These are phyloP conservation scores for Fremontodendron californicum DNA, from an alignment of 345 rosid genomes.

Conservation along the genomic window DNA sequence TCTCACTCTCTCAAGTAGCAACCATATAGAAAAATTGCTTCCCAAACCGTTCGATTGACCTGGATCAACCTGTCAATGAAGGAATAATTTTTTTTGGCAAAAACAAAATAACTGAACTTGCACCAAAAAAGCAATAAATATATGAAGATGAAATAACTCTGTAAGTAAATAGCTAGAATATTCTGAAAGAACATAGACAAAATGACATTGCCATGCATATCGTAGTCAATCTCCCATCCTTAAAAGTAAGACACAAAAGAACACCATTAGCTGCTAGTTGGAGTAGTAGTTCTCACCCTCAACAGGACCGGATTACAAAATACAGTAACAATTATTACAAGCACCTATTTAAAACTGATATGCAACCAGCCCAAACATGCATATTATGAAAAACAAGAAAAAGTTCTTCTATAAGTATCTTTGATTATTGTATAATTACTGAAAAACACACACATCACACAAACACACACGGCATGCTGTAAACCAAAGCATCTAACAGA, in stretches of 20 bases:
- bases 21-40: not conserved
- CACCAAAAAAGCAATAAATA: not conserved
- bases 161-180: not conserved
- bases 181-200: not conserved
- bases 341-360: not conserved
- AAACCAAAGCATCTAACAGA: too few species aligned
- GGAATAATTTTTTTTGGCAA: too few species aligned
- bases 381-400: slow-evolving; percentile 30
- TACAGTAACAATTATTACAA: not conserved
- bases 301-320: not conserved
- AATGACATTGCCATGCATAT: not conserved
- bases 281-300: not conserved
- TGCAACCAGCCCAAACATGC: too few species aligned
- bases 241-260: not conserved
- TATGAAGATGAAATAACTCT: too few species aligned
- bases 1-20: slow-evolving; percentile 53
- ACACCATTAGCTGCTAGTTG: not conserved
- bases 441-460: too few species aligned
- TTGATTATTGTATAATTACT: too few species aligned
- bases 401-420: too few species aligned
- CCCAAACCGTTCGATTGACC: slow-evolving; percentile 56
- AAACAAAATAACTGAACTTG: not conserved
- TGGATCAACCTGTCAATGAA: slow-evolving; percentile 35
- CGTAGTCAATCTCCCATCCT: not conserved
- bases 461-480: too few species aligned